Conservation (phyloP, 257 asterid genomes). For the Anisodus tanguticus region DNA sequence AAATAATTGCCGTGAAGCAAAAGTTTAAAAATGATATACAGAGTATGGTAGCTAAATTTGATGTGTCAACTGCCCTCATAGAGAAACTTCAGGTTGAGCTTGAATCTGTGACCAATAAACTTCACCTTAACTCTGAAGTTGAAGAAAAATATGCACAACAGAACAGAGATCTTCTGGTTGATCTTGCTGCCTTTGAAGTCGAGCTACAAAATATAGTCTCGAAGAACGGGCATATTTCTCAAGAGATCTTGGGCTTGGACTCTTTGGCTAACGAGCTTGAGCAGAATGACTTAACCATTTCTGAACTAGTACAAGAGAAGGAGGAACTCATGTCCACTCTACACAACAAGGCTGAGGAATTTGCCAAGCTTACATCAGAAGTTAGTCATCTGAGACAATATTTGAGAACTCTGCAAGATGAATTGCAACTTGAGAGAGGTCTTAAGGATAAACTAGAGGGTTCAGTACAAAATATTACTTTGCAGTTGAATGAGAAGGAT, state of each 20-base stretch:
- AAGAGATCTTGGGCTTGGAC: slow-evolving; percentile 57
- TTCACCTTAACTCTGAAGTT: slow-evolving; percentile 56
- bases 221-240: slow-evolving; percentile 56
- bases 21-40: slow-evolving; percentile 56
- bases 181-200: slow-evolving; percentile 62
- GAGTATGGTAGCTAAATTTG: slow-evolving; percentile 55
- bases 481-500: slow-evolving; percentile 49
- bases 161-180: slow-evolving; percentile 62
- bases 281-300: slow-evolving; percentile 49
- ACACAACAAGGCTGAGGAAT: slow-evolving; percentile 56
- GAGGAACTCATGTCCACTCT: slow-evolving; percentile 53
- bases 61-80: slow-evolving; percentile 65
- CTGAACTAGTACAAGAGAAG: slow-evolving; percentile 59
- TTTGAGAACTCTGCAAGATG: slow-evolving; percentile 50
- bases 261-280: slow-evolving; percentile 60
- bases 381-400: slow-evolving; percentile 53
- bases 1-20: slow-evolving; percentile 63
- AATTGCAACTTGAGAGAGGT: slow-evolving; percentile 54
- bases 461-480: slow-evolving; percentile 57
- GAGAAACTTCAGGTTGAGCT: slow-evolving; percentile 73
- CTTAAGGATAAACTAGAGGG: slow-evolving; percentile 58
- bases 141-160: slow-evolving; percentile 59
- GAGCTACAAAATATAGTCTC: slow-evolving; percentile 66
- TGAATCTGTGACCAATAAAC: slow-evolving; percentile 66
- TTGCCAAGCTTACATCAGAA: slow-evolving; percentile 60